These are phyloP conservation scores for Cyphellophora attinorum DNA, from an alignment of 2,329 filamentous ascomycete species.

Conservation along the genomic window DNA sequence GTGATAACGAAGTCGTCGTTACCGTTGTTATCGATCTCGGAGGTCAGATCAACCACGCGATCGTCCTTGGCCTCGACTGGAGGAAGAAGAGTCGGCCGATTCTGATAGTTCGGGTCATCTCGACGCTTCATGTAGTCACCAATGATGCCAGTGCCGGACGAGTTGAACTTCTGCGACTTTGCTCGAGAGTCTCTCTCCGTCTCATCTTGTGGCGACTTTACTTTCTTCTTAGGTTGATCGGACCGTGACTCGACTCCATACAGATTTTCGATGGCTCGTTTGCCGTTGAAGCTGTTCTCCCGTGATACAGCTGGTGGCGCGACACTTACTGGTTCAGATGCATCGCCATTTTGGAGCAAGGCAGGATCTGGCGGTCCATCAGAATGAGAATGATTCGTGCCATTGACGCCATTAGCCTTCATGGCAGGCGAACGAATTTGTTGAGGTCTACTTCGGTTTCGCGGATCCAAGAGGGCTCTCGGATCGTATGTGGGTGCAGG, in stretches of 20 bases:
- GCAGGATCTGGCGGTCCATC: too few species aligned
- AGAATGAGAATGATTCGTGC: too few species aligned
- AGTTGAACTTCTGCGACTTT: conserved; percentile 2
- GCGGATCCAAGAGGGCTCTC: too few species aligned
- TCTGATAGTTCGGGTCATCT: conserved; percentile 39
- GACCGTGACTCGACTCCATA: conserved; percentile 64
- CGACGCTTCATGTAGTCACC: conserved; percentile 59
- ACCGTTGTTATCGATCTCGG: conserved; percentile 30
- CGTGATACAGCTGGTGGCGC: neutral
- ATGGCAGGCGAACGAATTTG: too few species aligned
- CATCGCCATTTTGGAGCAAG: too few species aligned
- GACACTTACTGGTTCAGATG: too few species aligned
- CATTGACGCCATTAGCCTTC: too few species aligned
- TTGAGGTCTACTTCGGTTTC: too few species aligned
- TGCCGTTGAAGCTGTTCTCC: neutral
- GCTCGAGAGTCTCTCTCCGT: conserved; percentile 31
- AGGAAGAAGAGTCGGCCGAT: conserved; percentile 34
- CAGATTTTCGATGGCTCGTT: conserved; percentile 60
- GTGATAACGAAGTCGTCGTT: conserved; percentile 38
- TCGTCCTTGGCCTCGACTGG: too few species aligned
- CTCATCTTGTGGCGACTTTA: conserved; percentile 36
- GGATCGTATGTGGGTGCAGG: too few species aligned
- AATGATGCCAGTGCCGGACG: conserved; percentile 35
- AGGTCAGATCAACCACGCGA: conserved; percentile 15
- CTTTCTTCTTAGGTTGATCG: conserved; percentile 53